phyloP scores from a whole-genome alignment of 371 early-diverging fungal genomes.

The Choanephora cucurbitarum region DNA sequence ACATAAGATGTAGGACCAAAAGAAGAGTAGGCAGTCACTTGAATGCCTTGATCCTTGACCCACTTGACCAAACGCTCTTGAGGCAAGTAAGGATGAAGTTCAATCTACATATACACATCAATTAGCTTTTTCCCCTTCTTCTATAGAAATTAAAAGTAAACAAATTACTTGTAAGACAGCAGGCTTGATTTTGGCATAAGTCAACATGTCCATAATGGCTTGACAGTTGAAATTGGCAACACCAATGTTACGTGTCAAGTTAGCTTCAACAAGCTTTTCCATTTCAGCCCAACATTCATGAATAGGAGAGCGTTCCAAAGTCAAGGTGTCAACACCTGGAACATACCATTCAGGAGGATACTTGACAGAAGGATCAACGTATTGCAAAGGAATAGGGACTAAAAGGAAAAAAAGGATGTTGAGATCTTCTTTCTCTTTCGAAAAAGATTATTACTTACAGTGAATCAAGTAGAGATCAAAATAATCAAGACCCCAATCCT shows the following conservation, averaged over 20 bases:
- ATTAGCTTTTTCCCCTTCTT: background rate
- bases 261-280: constrained; percentile 44
- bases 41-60: constrained; percentile 37
- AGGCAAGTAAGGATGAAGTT: constrained; percentile 72
- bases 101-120: constrained; percentile 32
- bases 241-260: constrained; percentile 53
- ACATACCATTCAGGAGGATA: constrained; percentile 47
- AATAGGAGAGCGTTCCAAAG: constrained; percentile 40
- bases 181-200: constrained; percentile 47
- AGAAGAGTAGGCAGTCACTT: constrained; percentile 67
- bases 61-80: constrained; percentile 54
- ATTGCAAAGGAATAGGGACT: constrained; percentile 46
- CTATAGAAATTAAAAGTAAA: background rate
- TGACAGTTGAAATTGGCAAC: constrained; percentile 61
- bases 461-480: constrained; percentile 71
- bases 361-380: constrained; percentile 27
- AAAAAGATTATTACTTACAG: constrained; percentile 28
- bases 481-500: constrained; percentile 62
- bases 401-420: no score
- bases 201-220: constrained; percentile 39
- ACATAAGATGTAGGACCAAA: constrained; percentile 64
- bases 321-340: constrained; percentile 21
- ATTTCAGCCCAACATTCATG: constrained; percentile 49
- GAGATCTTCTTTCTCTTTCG: no score
- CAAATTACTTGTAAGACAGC: constrained; percentile 31